Conservation (phyloP, 768 basidiomycete genomes). For the Naematelia encephala region DNA sequence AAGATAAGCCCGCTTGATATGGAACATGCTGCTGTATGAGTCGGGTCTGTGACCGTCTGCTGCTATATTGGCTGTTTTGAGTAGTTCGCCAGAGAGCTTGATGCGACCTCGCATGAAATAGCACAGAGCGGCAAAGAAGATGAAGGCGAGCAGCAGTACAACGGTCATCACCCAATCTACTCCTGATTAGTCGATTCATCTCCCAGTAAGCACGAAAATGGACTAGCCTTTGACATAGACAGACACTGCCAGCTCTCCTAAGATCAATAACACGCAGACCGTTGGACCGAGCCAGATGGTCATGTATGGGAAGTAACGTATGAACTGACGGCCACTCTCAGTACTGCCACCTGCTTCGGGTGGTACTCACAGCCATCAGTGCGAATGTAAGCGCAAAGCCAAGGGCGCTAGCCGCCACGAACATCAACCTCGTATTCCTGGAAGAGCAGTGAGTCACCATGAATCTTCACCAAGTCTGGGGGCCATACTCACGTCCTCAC, state of each 20-base stretch:
- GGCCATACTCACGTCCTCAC: not conserved
- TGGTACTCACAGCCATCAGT: not conserved
- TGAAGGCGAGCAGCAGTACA: not conserved
- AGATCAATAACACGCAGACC: not conserved
- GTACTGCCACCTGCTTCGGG: no score
- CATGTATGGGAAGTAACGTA: not conserved
- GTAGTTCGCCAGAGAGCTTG: not conserved
- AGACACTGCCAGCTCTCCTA: not conserved
- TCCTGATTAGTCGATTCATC: not conserved
- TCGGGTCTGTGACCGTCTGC: not conserved
- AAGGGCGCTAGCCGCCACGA: not conserved
- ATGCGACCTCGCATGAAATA: not conserved
- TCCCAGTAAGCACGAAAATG: not conserved
- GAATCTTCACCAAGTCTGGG: no score
- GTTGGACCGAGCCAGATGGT: not conserved
- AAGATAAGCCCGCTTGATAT: not conserved
- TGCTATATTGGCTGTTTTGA: not conserved
- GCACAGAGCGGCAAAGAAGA: not conserved
- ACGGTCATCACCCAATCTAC: not conserved
- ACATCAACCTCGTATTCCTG: not conserved
- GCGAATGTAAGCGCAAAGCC: not conserved
- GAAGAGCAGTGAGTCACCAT: not conserved
- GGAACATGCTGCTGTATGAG: not conserved
- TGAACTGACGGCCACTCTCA: no score
- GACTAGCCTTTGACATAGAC: not conserved